Base-by-base conservation (phyloP, 2,329 filamentous ascomycete species). In the Ceratocystis diversiconidia region DNA sequence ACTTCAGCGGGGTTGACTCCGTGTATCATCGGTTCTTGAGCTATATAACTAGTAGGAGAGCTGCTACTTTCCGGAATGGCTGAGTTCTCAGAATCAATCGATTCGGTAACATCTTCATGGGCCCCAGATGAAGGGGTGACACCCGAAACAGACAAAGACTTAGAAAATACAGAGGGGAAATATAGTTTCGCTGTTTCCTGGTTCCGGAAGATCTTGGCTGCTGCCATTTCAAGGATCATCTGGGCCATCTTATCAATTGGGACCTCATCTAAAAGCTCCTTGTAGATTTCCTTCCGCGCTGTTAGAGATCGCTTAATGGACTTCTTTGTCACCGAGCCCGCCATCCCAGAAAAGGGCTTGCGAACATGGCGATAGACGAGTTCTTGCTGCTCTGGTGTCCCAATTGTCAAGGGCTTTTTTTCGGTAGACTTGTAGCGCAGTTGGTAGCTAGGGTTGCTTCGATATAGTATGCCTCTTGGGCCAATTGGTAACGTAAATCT, bases 221-320 rank as follows among this genome's bases (percentile, higher is more conserved):
- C 41, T n/a, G 46, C 60, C 65, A 66, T 63, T 7, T 66, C 65
- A 10, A 62, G 48, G 15, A 62, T 44, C n/a, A 66, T 66, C 25
- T 50, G 60, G 2, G 61, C 22, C 15, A 66, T 36, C 25, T 66
- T 48, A 15, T 59, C 61, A 46, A 59, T 62, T 8, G 61, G 43
- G 7, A 66, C 36, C 5, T 55, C 32, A 28, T 62, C 15, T 32
- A 66, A 46, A 15, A 66, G 19, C 12, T 55, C 32, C 12, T 48
- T n/a, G 1, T 62, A 48, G 30, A 12, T 3, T 3, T 55, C 32
- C 32, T 50, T 32, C 8, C 62, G 62, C 19, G 44, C 36, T 12
- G 65, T 25, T 46, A 66, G 25, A 48, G 57, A 50, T n/a, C 50
- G 46, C 8, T 57, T 55, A 7, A 66, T 57, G 15, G 60, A 22